Evolutionary conservation across 176 grass and related monocot genomes (phyloP).

Genomic region (Puccinellia tenuiflora): DNA sequence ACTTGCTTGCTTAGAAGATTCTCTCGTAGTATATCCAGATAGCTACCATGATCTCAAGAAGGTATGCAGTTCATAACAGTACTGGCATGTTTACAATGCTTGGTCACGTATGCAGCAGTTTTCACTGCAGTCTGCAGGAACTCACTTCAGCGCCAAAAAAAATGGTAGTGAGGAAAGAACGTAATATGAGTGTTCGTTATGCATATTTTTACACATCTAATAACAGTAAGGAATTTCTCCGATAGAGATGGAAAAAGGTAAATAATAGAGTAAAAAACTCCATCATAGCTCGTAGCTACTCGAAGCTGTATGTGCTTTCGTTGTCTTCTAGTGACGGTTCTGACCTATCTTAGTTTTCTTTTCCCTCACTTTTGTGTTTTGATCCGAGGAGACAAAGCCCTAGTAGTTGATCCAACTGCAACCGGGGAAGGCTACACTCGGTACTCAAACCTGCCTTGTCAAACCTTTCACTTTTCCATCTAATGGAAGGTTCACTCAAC

Average conservation of each 20-base stretch:
- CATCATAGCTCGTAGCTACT: neutral
- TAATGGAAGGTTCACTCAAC: neutral
- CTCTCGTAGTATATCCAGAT: neutral
- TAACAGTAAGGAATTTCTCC: neutral
- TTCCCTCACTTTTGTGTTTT: slow-evolving; percentile 23
- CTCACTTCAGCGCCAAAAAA: neutral
- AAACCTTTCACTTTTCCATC: slow-evolving; percentile 3
- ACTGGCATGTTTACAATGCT: neutral
- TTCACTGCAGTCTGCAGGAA: neutral
- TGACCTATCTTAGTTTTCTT: neutral
- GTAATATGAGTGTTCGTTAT: neutral
- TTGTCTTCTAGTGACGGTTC: neutral
- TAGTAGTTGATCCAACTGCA: slow-evolving; percentile 6
- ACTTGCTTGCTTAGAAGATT: neutral
- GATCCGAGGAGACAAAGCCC: neutral
- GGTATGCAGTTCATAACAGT: neutral
- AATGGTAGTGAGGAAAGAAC: neutral
- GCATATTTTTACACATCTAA: neutral
- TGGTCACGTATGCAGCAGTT: neutral
- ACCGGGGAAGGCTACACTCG: slow-evolving; percentile 36
- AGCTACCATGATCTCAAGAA: neutral
- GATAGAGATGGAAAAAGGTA: neutral
- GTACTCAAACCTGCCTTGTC: neutral
- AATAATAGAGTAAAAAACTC: neutral
- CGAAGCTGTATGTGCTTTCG: neutral